A percentile compares a stretch with the other conserved stretches of the same genome.
These are phyloP conservation scores for Voacanga thouarsii DNA, from an alignment of 257 asterid genomes.

Conservation along the genomic window DNA sequence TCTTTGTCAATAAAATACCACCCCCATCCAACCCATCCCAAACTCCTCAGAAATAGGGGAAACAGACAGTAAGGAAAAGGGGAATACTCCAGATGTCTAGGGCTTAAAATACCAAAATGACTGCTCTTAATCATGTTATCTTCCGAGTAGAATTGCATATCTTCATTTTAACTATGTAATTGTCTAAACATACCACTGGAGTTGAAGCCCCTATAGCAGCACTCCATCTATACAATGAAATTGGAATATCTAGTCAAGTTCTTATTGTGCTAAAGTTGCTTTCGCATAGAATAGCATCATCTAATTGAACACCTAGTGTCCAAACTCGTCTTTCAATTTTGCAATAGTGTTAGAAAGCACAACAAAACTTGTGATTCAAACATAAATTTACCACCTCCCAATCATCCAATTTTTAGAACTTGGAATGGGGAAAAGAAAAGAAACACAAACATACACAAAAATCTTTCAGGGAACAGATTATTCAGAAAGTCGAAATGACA, in stretches of 20 bases:
- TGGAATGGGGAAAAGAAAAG: background rate
- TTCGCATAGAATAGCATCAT: constrained; percentile 33
- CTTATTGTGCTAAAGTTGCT: background rate
- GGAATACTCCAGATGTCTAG: background rate
- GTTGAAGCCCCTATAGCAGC: background rate
- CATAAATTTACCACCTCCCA: background rate
- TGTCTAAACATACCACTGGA: background rate
- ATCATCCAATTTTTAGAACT: background rate
- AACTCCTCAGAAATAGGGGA: background rate
- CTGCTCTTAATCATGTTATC: background rate
- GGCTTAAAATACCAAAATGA: background rate
- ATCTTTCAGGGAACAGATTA: background rate
- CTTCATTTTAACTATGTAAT: background rate
- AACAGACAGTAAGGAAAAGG: background rate
- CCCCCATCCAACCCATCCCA: background rate
- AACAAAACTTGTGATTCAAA: background rate
- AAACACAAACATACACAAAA: background rate
- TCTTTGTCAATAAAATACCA: background rate
- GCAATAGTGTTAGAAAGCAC: background rate
- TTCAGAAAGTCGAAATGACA: background rate
- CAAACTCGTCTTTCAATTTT: background rate
- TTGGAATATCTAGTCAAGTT: background rate
- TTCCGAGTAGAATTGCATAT: background rate
- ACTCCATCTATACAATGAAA: background rate
- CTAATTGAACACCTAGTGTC: constrained; percentile 36